phyloP scores from a whole-genome alignment of 345 rosid species.

The Brassica incana region DNA sequence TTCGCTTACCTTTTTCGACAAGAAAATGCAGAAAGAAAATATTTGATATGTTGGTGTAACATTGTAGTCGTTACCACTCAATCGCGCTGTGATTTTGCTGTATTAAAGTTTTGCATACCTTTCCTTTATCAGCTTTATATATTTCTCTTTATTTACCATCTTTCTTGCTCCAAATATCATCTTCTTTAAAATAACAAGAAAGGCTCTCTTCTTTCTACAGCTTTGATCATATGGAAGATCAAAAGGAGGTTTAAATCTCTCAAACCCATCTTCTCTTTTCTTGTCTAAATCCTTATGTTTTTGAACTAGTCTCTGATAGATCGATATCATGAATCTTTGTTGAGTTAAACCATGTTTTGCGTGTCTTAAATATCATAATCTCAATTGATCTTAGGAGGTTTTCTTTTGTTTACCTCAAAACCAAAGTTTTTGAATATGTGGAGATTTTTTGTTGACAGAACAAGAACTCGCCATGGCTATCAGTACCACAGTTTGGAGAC shows the following conservation, averaged over 20 bases:
- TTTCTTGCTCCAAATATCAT: slow-evolving; percentile 13
- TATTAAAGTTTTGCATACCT: background rate
- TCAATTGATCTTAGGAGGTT: background rate
- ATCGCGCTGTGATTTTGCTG: slow-evolving; percentile 21
- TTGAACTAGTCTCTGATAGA: background rate
- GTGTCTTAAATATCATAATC: background rate
- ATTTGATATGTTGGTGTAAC: background rate
- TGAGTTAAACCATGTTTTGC: background rate
- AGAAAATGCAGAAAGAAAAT: background rate
- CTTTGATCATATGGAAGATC: slow-evolving; percentile 54
- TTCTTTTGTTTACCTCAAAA: background rate
- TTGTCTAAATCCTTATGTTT: background rate
- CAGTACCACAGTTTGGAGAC: slow-evolving; percentile 95
- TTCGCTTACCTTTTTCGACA: background rate
- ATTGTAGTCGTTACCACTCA: background rate
- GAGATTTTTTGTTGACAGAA: slow-evolving; percentile 24
- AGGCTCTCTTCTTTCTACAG: slow-evolving; percentile 5
- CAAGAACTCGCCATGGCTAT: slow-evolving; percentile 86
- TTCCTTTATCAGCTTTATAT: slow-evolving; percentile 6
- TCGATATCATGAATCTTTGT: background rate
- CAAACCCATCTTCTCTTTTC: background rate
- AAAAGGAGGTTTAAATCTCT: slow-evolving; percentile 52
- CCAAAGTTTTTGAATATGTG: background rate
- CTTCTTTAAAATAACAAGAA: background rate
- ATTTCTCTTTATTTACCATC: background rate